These are phyloP conservation scores for Coffea eugenioides DNA, from an alignment of 257 asterid genomes.

Conservation along the genomic window DNA sequence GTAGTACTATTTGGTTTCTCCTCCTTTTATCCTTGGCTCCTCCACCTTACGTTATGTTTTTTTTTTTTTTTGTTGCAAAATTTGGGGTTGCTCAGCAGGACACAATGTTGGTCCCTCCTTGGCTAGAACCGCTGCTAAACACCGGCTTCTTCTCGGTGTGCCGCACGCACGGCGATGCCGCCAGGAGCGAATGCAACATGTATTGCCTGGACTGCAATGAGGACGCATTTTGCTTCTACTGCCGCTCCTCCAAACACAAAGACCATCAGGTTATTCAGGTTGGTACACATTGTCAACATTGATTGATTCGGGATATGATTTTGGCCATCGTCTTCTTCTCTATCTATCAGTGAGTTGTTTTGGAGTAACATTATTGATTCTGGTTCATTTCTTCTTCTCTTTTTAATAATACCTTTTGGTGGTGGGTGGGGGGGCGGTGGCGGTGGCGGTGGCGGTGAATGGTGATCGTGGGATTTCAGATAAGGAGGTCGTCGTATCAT, in stretches of 20 bases:
- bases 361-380: neutral
- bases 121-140: slow-evolving; percentile 71
- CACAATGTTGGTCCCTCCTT: slow-evolving; percentile 74
- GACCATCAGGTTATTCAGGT: slow-evolving; percentile 98
- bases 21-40: too few species aligned
- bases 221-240: slow-evolving; percentile 75
- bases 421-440: too few species aligned
- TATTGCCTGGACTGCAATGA: slow-evolving; percentile 76
- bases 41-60: neutral
- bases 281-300: neutral
- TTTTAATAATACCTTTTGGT: too few species aligned
- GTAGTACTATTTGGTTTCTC: too few species aligned
- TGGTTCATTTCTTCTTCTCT: neutral
- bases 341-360: neutral
- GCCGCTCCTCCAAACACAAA: slow-evolving; percentile 78
- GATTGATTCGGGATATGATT: too few species aligned
- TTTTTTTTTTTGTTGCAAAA: neutral
- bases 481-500: slow-evolving; percentile 93
- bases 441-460: too few species aligned
- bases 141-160: slow-evolving; percentile 67
- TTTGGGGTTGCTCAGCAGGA: slow-evolving; percentile 30
- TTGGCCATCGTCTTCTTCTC: neutral
- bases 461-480: slow-evolving; percentile 33
- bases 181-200: slow-evolving; percentile 87
- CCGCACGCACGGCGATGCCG: slow-evolving; percentile 76